Conservation (phyloP, 2,329 filamentous ascomycete genomes). For the Alternaria panax region DNA sequence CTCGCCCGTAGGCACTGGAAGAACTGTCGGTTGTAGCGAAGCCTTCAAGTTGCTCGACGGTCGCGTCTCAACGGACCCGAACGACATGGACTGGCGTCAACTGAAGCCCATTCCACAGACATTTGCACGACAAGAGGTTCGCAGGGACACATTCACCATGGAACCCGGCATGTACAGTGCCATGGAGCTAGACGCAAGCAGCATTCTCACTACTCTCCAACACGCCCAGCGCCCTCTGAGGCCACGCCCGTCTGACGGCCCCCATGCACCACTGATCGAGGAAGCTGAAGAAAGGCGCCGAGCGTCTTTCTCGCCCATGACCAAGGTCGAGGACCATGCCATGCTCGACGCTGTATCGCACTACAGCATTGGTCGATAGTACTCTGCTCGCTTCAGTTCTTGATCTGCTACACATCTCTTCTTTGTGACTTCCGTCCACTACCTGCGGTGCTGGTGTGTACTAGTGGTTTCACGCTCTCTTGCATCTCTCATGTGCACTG, state of each 20-base stretch:
- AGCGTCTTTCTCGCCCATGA: constrained; percentile 30
- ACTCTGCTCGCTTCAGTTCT: not conserved
- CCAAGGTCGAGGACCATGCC: constrained; percentile 10
- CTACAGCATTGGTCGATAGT: constrained; percentile 7
- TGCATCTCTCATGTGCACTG: not conserved
- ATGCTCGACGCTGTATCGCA: constrained; percentile 9
- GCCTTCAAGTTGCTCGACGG: constrained; percentile 46
- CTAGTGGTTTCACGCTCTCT: not conserved
- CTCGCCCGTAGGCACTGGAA: constrained; percentile 19
- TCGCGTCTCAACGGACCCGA: constrained; percentile 39
- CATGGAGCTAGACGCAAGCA: constrained; percentile 47
- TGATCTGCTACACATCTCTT: not conserved
- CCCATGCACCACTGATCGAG: constrained; percentile 37
- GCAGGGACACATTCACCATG: constrained; percentile 36
- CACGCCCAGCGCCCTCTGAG: constrained; percentile 37
- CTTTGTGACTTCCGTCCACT: not conserved
- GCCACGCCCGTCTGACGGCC: constrained; percentile 41
- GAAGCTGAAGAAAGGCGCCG: constrained; percentile 39
- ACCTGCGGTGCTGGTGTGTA: not conserved
- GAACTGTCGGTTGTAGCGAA: constrained; percentile 46
- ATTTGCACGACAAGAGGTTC: constrained; percentile 17
- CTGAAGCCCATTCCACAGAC: constrained; percentile 36
- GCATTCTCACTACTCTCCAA: constrained; percentile 47
- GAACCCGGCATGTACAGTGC: constrained; percentile 45
- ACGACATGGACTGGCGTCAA: constrained; percentile 42